A percentile compares a stretch with the other conserved stretches of the same genome.
These are phyloP conservation scores for Pleurotus pulmonarius DNA, from an alignment of 768 basidiomycete genomes.

Conservation along the genomic window DNA sequence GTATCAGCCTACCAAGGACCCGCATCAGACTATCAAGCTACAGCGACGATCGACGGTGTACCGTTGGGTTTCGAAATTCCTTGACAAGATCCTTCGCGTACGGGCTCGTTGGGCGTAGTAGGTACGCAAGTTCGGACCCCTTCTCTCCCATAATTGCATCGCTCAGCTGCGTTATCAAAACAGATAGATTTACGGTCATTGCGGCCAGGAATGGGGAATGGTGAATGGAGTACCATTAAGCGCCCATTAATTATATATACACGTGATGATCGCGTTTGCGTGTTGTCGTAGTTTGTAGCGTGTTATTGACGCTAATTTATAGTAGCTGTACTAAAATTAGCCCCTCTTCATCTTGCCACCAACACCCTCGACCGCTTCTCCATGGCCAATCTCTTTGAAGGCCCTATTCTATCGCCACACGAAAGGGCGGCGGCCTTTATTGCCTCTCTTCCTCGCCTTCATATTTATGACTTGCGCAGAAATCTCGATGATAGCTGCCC, in stretches of 20 bases:
- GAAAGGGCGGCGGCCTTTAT: not conserved
- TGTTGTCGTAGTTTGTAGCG: not conserved
- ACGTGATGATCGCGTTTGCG: constrained; percentile 7
- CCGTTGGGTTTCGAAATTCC: constrained; percentile 52
- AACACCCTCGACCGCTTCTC: not conserved
- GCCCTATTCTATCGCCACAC: not conserved
- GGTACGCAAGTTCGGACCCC: constrained; percentile 66
- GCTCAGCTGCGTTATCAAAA: constrained; percentile 56
- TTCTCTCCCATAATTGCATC: constrained; percentile 60
- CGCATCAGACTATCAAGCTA: constrained; percentile 6
- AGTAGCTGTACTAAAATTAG: not conserved
- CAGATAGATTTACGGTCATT: constrained; percentile 55
- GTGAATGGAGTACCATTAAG: not conserved
- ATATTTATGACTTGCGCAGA: constrained; percentile 1
- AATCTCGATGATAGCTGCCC: constrained; percentile 53
- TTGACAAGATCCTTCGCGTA: constrained; percentile 76
- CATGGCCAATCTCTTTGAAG: constrained; percentile 1
- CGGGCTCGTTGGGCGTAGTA: constrained; percentile 73
- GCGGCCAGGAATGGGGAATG: not conserved
- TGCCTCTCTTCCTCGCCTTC: not conserved
- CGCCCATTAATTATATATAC: not conserved
- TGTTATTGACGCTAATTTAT: constrained; percentile 6
- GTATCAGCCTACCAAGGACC: constrained; percentile 27
- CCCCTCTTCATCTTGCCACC: not conserved
- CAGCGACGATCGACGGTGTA: constrained; percentile 11